phyloP scores from a whole-genome alignment of 2,329 filamentous ascomycete genomes.

The Penicillium sp. region DNA sequence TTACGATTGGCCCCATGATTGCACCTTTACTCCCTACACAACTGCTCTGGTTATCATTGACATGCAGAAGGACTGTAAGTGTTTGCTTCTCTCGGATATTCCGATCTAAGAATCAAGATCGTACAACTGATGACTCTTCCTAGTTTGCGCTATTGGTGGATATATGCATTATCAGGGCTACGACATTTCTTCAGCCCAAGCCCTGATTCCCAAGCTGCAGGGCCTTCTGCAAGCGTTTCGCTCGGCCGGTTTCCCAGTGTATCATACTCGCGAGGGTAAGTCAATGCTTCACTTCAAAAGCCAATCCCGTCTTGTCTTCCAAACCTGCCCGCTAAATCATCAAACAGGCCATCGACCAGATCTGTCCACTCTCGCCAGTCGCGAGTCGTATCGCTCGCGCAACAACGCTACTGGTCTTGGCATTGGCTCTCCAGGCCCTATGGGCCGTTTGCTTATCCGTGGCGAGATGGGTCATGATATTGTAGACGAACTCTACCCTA shows the following conservation, averaged over 20 bases:
- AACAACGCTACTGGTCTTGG: constrained; percentile 56
- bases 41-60: constrained; percentile 52
- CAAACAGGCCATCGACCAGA: constrained; percentile 51
- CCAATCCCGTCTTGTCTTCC: background rate
- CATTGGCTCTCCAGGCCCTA: constrained; percentile 55
- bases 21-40: constrained; percentile 47
- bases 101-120: background rate
- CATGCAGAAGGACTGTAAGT: constrained; percentile 53
- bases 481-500: constrained; percentile 55
- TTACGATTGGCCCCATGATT: constrained; percentile 52
- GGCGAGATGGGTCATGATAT: constrained; percentile 62
- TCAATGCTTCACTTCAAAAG: background rate
- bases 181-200: constrained; percentile 43
- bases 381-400: constrained; percentile 57
- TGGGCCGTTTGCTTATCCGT: constrained; percentile 61
- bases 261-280: constrained; percentile 50
- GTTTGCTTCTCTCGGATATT: background rate
- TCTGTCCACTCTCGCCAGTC: constrained; percentile 57
- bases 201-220: constrained; percentile 46
- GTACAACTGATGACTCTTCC: background rate
- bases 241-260: constrained; percentile 44
- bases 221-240: constrained; percentile 43
- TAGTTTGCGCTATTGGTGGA: constrained; percentile 48
- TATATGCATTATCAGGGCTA: constrained; percentile 51
- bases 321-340: constrained; percentile 12